These are phyloP conservation scores for Cantharellus anzutake DNA, from an alignment of 768 basidiomycete species.

Conservation along the genomic window DNA sequence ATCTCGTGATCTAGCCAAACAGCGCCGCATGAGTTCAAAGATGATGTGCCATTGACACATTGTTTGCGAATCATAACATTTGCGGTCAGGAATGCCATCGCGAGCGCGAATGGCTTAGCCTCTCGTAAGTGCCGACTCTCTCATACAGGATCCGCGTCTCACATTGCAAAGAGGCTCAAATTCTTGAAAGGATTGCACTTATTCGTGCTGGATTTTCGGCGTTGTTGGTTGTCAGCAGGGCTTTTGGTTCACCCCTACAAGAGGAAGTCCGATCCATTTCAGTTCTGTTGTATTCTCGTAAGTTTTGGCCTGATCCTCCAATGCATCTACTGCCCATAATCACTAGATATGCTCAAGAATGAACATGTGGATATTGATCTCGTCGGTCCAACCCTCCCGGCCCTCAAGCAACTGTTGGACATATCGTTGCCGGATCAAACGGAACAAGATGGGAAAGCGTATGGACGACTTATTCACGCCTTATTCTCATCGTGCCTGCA, in stretches of 20 bases:
- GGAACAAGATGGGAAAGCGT: conserved; percentile 3
- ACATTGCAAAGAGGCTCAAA: conserved; percentile 25
- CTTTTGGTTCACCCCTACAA: conserved; percentile 33
- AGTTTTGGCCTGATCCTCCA: conserved; percentile 7
- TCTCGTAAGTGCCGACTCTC: not conserved
- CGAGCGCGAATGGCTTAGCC: conserved; percentile 17
- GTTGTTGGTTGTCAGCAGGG: conserved; percentile 37
- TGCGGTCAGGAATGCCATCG: conserved; percentile 51
- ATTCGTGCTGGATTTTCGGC: conserved; percentile 43
- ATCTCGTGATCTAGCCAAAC: no score
- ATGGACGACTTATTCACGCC: conserved; percentile 46
- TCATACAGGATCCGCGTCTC: not conserved
- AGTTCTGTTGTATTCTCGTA: conserved; percentile 63
- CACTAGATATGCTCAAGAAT: conserved; percentile 61
- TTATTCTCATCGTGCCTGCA: conserved; percentile 69
- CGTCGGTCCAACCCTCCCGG: conserved; percentile 60
- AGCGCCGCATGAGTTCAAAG: not conserved
- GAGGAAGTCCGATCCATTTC: conserved; percentile 69
- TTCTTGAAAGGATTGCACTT: conserved; percentile 39
- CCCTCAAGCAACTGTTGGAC: conserved; percentile 57
- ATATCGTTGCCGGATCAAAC: conserved; percentile 19
- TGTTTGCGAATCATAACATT: conserved; percentile 73
- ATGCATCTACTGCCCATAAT: not conserved
- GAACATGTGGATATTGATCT: conserved; percentile 66
- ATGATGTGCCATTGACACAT: conserved; percentile 26